Conservation (phyloP, 352 stramenopile species). For the Globisporangium emineosum region DNA sequence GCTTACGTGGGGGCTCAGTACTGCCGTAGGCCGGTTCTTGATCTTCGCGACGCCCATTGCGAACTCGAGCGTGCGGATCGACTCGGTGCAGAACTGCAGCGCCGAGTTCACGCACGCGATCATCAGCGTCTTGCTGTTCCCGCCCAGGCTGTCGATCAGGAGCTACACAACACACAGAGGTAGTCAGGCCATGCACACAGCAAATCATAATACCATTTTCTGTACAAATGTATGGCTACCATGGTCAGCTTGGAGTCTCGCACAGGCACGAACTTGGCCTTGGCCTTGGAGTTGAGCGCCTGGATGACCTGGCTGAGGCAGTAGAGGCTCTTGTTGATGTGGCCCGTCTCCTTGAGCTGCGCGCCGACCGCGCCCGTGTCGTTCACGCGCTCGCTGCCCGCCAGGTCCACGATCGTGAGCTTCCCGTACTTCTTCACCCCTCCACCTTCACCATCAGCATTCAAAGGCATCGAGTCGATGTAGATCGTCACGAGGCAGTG, state of each 20-base stretch:
- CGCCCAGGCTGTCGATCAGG: conserved; percentile 65
- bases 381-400: conserved; percentile 60
- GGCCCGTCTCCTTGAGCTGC: conserved; percentile 68
- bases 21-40: conserved; percentile 62
- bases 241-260: conserved; percentile 77
- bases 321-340: conserved; percentile 82
- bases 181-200: not conserved
- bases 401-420: conserved; percentile 73
- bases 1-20: conserved; percentile 49
- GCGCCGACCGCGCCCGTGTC: conserved; percentile 56
- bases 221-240: conserved; percentile 18
- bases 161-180: conserved; percentile 25
- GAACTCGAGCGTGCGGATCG: conserved; percentile 68
- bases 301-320: conserved; percentile 78
- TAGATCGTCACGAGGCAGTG: conserved; percentile 81
- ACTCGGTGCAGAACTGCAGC: conserved; percentile 57
- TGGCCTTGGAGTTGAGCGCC: conserved; percentile 51
- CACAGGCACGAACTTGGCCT: conserved; percentile 60
- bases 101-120: conserved; percentile 66
- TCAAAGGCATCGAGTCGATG: conserved; percentile 52
- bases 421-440: conserved; percentile 63
- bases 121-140: conserved; percentile 79
- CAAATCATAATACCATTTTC: not conserved
- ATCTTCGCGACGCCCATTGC: conserved; percentile 81
- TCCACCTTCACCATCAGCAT: not conserved